Conservation (phyloP, 169 alveolate genomes). For the Plasmodium cynomolgi region DNA sequence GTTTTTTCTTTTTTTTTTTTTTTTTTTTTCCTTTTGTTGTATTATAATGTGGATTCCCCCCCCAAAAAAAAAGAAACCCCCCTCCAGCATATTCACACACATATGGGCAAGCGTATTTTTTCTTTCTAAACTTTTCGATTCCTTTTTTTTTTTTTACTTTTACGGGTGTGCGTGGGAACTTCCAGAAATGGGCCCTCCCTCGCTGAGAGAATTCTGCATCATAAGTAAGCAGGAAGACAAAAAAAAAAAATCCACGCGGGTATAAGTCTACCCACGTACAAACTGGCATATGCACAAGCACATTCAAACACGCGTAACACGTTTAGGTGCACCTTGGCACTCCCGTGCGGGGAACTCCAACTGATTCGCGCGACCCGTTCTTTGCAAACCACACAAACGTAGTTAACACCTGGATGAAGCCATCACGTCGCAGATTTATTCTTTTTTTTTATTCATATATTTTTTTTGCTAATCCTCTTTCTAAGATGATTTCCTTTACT, state of each 20-base stretch:
- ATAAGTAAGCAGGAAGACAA: neutral
- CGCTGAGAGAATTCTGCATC: constrained; percentile 22
- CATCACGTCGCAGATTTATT: neutral
- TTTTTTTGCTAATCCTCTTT: neutral
- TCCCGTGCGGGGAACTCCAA: neutral
- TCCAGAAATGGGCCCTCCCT: neutral
- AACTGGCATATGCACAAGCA: neutral
- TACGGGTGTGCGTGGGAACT: constrained; percentile 18
- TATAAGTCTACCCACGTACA: neutral
- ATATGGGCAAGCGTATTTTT: neutral
- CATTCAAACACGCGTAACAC: neutral
- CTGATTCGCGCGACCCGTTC: neutral
- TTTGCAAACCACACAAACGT: neutral
- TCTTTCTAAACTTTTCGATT: neutral
- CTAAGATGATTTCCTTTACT: neutral
- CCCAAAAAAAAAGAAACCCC: neutral
- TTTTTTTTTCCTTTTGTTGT: neutral
- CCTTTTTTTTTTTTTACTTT: constrained; percentile 6
- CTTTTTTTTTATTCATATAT: too few relatives aligned
- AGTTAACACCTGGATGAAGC: neutral
- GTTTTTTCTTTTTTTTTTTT: neutral
- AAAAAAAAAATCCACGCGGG: neutral
- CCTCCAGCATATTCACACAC: neutral
- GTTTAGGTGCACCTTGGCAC: neutral
- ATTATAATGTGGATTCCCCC: neutral